These are phyloP conservation scores for Hypsizygus marmoreus DNA, from an alignment of 768 basidiomycete species.

Conservation along the genomic window DNA sequence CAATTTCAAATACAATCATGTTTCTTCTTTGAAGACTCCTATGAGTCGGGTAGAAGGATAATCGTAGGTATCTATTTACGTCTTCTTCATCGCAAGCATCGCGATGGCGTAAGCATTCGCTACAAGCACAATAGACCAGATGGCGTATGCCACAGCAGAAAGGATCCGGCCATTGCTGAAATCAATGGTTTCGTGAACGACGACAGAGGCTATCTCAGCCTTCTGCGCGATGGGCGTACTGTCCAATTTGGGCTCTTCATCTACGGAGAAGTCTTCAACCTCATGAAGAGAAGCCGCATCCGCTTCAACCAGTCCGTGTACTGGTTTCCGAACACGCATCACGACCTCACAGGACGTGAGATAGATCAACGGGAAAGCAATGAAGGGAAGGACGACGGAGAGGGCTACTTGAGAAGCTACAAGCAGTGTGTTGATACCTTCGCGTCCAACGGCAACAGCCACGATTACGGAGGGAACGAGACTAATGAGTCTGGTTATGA, in stretches of 20 bases:
- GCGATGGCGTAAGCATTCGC: slow-evolving; percentile 58
- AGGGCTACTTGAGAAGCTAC: slow-evolving; percentile 78
- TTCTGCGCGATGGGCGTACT: slow-evolving; percentile 9
- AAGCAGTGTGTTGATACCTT: slow-evolving; percentile 67
- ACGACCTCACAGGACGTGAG: slow-evolving; percentile 61
- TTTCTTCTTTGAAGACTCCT: slow-evolving; percentile 15
- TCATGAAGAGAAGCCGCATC: neutral
- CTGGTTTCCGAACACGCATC: slow-evolving; percentile 58
- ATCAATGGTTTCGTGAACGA: slow-evolving; percentile 29
- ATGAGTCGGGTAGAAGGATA: neutral
- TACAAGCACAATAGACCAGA: slow-evolving; percentile 48
- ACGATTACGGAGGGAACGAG: slow-evolving; percentile 71
- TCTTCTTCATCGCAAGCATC: slow-evolving; percentile 35
- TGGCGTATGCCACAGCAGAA: slow-evolving; percentile 42
- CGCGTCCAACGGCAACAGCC: slow-evolving; percentile 63
- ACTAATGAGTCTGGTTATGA: slow-evolving; percentile 69
- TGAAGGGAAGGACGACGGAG: slow-evolving; percentile 73
- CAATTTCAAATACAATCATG: neutral
- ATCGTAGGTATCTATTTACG: slow-evolving; percentile 7
- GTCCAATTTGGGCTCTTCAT: neutral
- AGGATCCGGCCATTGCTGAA: slow-evolving; percentile 41
- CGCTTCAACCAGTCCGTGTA: neutral
- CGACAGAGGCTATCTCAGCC: slow-evolving; percentile 10
- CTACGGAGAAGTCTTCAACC: neutral
- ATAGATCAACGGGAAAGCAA: slow-evolving; percentile 71